Evolutionary conservation across 192 early-diverging fungal genomes (phyloP).

Genomic region (Backusella parvicylindrica): DNA sequence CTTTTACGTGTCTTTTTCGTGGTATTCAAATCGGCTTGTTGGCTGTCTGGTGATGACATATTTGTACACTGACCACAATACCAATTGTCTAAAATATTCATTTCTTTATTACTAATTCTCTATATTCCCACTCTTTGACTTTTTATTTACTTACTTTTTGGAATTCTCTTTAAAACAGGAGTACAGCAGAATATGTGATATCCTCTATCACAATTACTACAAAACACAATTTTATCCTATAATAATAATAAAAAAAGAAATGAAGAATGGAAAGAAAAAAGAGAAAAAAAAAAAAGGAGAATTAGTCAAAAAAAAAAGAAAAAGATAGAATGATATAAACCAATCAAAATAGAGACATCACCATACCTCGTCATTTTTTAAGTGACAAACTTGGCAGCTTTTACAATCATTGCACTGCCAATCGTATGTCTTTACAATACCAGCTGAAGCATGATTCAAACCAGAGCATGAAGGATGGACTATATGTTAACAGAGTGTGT

Average conservation of each 20-base stretch:
- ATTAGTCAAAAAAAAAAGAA: background rate
- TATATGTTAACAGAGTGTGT: conserved; percentile 8
- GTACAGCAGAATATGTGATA: conserved; percentile 46
- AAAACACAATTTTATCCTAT: conserved; percentile 48
- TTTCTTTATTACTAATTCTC: background rate
- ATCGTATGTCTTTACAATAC: conserved; percentile 31
- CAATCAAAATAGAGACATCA: background rate
- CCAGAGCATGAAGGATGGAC: conserved; percentile 43
- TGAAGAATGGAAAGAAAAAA: background rate
- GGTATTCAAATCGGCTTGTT: background rate
- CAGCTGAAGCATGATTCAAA: conserved; percentile 28
- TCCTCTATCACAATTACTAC: conserved; percentile 44
- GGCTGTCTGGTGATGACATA: conserved; percentile 11
- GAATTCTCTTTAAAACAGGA: conserved; percentile 34
- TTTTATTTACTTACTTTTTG: conserved; percentile 31
- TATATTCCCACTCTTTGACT: too few relatives aligned
- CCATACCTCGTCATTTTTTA: conserved; percentile 42
- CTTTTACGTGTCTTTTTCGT: too few relatives aligned
- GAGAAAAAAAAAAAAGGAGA: background rate
- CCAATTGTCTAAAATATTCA: conserved; percentile 35
- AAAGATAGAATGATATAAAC: background rate
- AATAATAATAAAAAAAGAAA: background rate
- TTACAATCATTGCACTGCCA: conserved; percentile 55
- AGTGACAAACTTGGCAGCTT: conserved; percentile 43
- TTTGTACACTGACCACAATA: conserved; percentile 36